A percentile compares a stretch with the other conserved stretches of the same genome.
These are phyloP conservation scores for Achaetomium macrosporum DNA, from an alignment of 2,329 filamentous ascomycete genomes.

Conservation along the genomic window DNA sequence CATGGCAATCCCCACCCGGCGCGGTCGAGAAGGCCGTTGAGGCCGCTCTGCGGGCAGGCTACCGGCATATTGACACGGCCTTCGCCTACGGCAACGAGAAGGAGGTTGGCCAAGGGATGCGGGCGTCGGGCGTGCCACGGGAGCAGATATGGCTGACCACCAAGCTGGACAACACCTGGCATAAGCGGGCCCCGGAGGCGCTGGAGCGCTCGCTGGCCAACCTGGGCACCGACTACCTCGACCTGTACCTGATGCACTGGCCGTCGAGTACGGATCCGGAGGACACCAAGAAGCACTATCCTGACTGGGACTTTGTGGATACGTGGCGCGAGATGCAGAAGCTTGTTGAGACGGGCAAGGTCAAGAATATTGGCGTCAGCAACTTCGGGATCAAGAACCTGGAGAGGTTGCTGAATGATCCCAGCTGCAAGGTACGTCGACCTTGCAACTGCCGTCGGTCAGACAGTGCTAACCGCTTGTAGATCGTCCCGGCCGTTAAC, in stretches of 20 bases:
- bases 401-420: slow-evolving; percentile 66
- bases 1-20: slow-evolving; percentile 68
- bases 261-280: slow-evolving; percentile 58
- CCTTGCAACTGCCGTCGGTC: not conserved
- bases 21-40: slow-evolving; percentile 68
- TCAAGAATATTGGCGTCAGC: slow-evolving; percentile 75
- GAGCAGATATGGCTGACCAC: slow-evolving; percentile 67
- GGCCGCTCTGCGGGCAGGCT: slow-evolving; percentile 60
- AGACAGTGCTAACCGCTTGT: not conserved
- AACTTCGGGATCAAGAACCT: slow-evolving; percentile 81
- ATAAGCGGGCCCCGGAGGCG: slow-evolving; percentile 60
- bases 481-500: slow-evolving; percentile 64
- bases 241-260: slow-evolving; percentile 70
- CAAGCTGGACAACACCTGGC: slow-evolving; percentile 77
- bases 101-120: slow-evolving; percentile 61
- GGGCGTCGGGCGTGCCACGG: slow-evolving; percentile 57
- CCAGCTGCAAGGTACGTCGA: slow-evolving; percentile 50
- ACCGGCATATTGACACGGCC: slow-evolving; percentile 72
- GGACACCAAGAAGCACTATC: slow-evolving; percentile 60
- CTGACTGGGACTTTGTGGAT: slow-evolving; percentile 77
- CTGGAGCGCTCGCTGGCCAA: slow-evolving; percentile 55
- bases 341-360: slow-evolving; percentile 62
- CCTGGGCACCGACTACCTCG: slow-evolving; percentile 59
- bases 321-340: slow-evolving; percentile 72
- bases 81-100: slow-evolving; percentile 72